Evolutionary conservation across 768 basidiomycete species (phyloP).

Genomic region (Macrolepiota fuliginosa): DNA sequence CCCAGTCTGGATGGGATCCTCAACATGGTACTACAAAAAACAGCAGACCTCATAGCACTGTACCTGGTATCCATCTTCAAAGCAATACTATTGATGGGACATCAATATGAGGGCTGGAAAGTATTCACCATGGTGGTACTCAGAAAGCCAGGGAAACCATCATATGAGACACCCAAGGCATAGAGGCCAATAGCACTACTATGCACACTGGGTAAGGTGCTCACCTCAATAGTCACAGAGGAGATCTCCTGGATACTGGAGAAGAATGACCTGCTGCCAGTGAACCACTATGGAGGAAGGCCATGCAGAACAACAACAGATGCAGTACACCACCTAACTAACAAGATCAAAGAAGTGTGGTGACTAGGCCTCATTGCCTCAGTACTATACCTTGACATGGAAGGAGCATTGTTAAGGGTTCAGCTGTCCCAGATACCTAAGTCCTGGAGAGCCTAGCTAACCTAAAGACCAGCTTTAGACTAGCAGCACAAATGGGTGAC

Average conservation of each 20-base stretch:
- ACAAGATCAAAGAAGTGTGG: constrained; percentile 36
- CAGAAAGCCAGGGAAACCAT: constrained; percentile 29
- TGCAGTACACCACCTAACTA: constrained; percentile 27
- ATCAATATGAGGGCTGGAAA: constrained; percentile 15
- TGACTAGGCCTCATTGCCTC: constrained; percentile 24
- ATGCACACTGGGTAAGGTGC: constrained; percentile 27
- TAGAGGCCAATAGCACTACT: constrained; percentile 33
- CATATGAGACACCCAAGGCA: constrained; percentile 30
- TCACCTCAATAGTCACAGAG: constrained; percentile 20
- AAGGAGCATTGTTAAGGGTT: constrained; percentile 43
- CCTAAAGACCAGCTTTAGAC: too few species aligned
- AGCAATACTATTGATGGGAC: constrained; percentile 4
- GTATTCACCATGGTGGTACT: constrained; percentile 25
- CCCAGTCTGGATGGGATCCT: constrained; percentile 25
- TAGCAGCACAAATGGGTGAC: too few species aligned
- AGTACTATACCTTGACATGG: constrained; percentile 37
- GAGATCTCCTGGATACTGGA: constrained; percentile 23
- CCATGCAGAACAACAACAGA: constrained; percentile 34
- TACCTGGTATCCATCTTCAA: constrained; percentile 17
- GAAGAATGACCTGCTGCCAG: constrained; percentile 25
- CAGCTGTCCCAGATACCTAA: too few species aligned
- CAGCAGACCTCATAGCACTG: constrained; percentile 8
- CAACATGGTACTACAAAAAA: constrained; percentile 20
- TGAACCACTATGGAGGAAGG: constrained; percentile 32
- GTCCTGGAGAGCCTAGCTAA: too few species aligned